A percentile compares a stretch with the other conserved stretches of the same genome.
These are phyloP conservation scores for Setaria viridis DNA, from an alignment of 202 grass and related monocot species.

Conservation along the genomic window DNA sequence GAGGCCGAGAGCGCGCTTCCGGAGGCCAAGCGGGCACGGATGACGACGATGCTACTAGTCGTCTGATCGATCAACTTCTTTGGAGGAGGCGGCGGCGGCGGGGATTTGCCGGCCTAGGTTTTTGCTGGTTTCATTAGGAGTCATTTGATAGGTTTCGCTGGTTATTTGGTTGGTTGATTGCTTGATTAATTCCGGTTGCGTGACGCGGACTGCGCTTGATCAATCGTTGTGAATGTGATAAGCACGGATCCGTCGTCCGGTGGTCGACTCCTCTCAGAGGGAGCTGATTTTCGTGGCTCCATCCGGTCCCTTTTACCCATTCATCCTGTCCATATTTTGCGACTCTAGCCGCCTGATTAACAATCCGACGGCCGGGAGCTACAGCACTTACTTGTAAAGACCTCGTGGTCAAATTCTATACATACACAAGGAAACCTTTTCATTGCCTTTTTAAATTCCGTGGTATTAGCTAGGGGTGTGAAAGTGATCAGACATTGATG, in stretches of 20 bases:
- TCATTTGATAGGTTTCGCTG: conserved; percentile 30
- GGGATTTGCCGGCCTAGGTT: conserved; percentile 39
- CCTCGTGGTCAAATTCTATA: not conserved
- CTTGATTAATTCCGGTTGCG: conserved; percentile 40
- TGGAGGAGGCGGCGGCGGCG: conserved; percentile 37
- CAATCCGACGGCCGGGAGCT: conserved; percentile 13
- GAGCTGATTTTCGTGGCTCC: conserved; percentile 31
- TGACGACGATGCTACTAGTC: conserved; percentile 34
- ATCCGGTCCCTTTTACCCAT: not conserved
- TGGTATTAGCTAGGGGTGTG: not conserved
- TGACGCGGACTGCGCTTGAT: conserved; percentile 25
- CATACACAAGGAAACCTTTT: conserved; percentile 9
- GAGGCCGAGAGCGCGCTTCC: conserved; percentile 43
- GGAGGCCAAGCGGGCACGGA: conserved; percentile 50
- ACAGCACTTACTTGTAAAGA: conserved; percentile 5
- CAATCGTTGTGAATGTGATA: conserved; percentile 28
- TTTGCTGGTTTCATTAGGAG: conserved; percentile 19
- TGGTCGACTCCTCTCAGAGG: not conserved
- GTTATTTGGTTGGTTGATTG: conserved; percentile 47
- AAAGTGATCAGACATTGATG: not conserved
- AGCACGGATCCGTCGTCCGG: conserved; percentile 22
- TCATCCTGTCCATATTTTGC: not conserved
- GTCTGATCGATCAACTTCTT: conserved; percentile 24
- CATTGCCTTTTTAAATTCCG: not conserved
- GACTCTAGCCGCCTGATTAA: conserved; percentile 24